phyloP scores from a whole-genome alignment of 768 basidiomycete genomes.

The Podaxis pistillaris region DNA sequence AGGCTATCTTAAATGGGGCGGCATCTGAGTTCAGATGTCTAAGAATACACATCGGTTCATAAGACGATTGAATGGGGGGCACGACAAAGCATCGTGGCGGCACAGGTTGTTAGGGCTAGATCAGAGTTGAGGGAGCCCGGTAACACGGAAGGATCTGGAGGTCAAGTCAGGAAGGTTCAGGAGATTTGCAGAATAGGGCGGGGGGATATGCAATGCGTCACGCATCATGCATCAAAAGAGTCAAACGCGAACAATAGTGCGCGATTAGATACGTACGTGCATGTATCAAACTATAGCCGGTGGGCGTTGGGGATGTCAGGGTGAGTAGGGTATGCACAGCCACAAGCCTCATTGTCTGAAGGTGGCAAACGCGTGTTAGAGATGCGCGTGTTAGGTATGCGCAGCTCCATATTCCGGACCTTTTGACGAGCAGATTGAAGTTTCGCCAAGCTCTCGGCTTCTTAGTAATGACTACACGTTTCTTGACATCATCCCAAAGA shows the following conservation, averaged over 20 bases:
- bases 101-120: neutral
- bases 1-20: neutral
- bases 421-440: neutral
- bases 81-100: constrained; percentile 9
- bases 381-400: neutral
- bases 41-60: constrained; percentile 3
- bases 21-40: neutral
- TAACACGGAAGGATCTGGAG: neutral
- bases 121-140: neutral
- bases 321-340: neutral
- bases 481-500: neutral
- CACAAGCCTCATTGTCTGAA: constrained; percentile 1
- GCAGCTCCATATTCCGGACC: neutral
- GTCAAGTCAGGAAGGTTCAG: neutral
- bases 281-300: neutral
- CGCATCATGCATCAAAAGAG: neutral
- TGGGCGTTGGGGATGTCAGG: neutral
- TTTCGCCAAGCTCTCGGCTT: neutral
- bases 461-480: neutral
- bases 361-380: neutral
- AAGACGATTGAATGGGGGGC: neutral
- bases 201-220: neutral
- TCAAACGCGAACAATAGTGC: neutral
- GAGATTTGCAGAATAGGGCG: neutral
- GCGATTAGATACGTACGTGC: constrained; percentile 10